Evolutionary conservation across 306 rosid species (phyloP), one percentile per base, ranked within the genome.

Genomic region (Dryas alaskensis): DNA sequence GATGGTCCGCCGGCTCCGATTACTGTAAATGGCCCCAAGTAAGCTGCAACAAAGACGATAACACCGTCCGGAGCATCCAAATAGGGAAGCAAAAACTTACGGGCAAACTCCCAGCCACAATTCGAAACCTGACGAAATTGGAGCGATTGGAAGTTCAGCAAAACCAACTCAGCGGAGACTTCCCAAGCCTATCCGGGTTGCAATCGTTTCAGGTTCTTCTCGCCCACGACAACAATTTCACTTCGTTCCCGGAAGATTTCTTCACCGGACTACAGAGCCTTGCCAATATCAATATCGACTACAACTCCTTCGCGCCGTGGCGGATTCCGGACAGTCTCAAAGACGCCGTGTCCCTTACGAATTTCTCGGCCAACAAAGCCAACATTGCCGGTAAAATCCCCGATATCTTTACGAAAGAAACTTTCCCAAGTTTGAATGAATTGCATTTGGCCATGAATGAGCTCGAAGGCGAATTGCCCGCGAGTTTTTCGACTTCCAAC

Each of bases 391-490:
- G 97, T 10, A 70, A 54, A 14, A 81, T 89, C 64, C 99, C 95
- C 0, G 84, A 79, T 4, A 22, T 91, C 44, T 88, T 94, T 17
- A 86, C 84, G 5, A 73, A 61, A 22, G 71, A 72, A 8, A 67
- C 78, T 1, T 64, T 92, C 19, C 79, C 94, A 2, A 67, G 90
- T 60, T 77, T 94, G 76, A 69, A 52, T 40, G 60, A 4, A 0
- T 68, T 94, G 81, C 82, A 67, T 0, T 45, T 94, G 70, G 77
- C 95, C 12, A 37, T 48, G 58, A 94, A 94, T 69, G 52, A 11
- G 8, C 85, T 91, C 2, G 86, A 68, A 72, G 97, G 99, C 40
- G 72, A 52, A 5, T 75, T 94, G 69, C 99, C 99, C 7, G 25
- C 67, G 11, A 86, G 85, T 40, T 78, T 94, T 2, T 52, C 86